Percentiles rank a stretch among this genome's conserved stretches.
Evolutionary conservation across 768 basidiomycete species (phyloP).

Genomic region (Auricularia auricula-judae): DNA sequence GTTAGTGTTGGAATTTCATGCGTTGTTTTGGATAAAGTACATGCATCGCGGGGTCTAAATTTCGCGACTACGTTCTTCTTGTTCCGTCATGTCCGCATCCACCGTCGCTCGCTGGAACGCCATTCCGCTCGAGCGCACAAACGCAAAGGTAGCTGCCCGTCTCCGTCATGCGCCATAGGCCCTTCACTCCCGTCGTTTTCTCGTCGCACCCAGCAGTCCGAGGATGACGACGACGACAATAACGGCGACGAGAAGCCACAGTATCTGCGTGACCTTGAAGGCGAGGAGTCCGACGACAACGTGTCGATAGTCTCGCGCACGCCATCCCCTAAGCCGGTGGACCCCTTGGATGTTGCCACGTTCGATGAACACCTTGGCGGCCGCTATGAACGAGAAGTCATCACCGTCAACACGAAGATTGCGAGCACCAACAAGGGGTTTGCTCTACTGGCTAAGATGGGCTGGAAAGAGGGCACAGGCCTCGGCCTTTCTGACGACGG

Average conservation of each 20-base stretch:
- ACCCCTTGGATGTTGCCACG: conserved; percentile 33
- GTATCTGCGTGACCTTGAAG: conserved; percentile 1
- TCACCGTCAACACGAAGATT: conserved; percentile 76
- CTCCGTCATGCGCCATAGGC: conserved; percentile 39
- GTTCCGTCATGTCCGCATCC: conserved; percentile 44
- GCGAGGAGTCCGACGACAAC: conserved; percentile 40
- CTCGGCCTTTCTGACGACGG: conserved; percentile 70
- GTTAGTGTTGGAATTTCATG: no score
- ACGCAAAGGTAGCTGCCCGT: conserved; percentile 58
- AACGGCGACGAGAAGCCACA: conserved; percentile 19
- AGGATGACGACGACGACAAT: conserved; percentile 24
- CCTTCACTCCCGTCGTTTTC: conserved; percentile 33
- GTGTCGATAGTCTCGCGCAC: conserved; percentile 64
- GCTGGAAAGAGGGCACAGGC: conserved; percentile 72
- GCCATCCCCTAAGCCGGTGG: conserved; percentile 54
- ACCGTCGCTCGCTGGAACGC: conserved; percentile 65
- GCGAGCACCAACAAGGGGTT: conserved; percentile 74
- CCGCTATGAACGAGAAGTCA: conserved; percentile 40
- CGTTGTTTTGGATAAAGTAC: no score
- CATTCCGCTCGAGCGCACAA: conserved; percentile 37
- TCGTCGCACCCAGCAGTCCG: conserved; percentile 31
- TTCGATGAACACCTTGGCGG: conserved; percentile 56
- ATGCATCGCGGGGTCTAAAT: no score
- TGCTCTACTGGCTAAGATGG: conserved; percentile 66
- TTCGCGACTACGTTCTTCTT: no score